phyloP scores from a whole-genome alignment of 148 eudicot genomes.

The Polygonum aviculare region DNA sequence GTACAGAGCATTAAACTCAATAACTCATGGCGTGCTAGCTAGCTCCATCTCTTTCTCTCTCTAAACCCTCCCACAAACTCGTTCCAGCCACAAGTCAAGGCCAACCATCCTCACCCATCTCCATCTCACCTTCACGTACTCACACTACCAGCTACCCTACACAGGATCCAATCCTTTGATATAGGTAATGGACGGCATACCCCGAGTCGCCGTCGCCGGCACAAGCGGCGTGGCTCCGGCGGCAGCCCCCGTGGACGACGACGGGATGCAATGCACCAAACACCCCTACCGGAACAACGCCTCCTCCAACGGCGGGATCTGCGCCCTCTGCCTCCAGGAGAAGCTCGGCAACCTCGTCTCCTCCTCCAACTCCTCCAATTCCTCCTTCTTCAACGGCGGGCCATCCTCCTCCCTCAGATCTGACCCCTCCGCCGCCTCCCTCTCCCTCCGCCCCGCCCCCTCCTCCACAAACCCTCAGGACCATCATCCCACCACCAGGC shows the following conservation, averaged over 20 bases:
- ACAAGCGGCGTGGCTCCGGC: background rate
- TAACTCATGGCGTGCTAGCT: background rate
- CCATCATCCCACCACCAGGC: slow-evolving; percentile 8
- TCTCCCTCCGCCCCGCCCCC: slow-evolving; percentile 15
- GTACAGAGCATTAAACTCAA: too few species aligned
- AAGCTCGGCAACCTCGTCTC: slow-evolving; percentile 82
- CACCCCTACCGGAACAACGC: slow-evolving; percentile 55
- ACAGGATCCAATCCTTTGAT: too few species aligned
- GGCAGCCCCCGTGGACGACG: slow-evolving; percentile 22
- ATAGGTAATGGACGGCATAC: slow-evolving; percentile 1
- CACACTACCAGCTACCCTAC: too few species aligned
- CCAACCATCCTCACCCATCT: background rate
- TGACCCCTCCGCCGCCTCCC: slow-evolving; percentile 16
- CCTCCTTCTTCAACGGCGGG: slow-evolving; percentile 28
- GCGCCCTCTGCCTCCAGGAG: slow-evolving; percentile 82
- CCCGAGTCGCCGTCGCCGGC: background rate
- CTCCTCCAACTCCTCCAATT: slow-evolving; percentile 61
- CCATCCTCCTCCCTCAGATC: slow-evolving; percentile 58
- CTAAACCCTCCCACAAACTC: too few species aligned
- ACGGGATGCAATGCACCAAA: slow-evolving; percentile 39
- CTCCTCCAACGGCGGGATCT: slow-evolving; percentile 53
- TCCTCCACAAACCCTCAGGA: background rate
- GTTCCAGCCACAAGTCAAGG: background rate
- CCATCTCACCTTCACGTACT: background rate
- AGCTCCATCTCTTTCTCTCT: too few species aligned